These are phyloP conservation scores for Aspergillus puulaauensis DNA, from an alignment of 2,329 filamentous ascomycete species.

Conservation along the genomic window DNA sequence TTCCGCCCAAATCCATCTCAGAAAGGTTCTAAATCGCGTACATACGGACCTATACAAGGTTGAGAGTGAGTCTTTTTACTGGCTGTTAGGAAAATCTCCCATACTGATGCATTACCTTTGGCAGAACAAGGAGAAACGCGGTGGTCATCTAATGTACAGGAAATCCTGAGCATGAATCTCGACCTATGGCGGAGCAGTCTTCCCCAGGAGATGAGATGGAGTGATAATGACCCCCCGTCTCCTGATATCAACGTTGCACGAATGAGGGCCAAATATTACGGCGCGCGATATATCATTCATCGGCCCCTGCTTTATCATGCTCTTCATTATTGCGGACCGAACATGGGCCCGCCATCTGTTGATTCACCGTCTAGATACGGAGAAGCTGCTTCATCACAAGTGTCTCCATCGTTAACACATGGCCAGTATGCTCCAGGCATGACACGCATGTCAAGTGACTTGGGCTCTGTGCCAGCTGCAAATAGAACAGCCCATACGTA, in stretches of 20 bases:
- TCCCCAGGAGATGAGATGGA: constrained; percentile 57
- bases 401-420: constrained; percentile 36
- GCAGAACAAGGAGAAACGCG: constrained; percentile 31
- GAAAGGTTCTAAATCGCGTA: constrained; percentile 56
- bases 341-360: constrained; percentile 34
- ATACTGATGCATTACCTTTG: background rate
- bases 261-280: constrained; percentile 91
- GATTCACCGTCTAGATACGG: constrained; percentile 34
- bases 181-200: constrained; percentile 55
- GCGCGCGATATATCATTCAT: constrained; percentile 84
- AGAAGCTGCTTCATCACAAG: constrained; percentile 27
- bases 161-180: constrained; percentile 49
- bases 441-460: constrained; percentile 33
- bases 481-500: constrained; percentile 11
- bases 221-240: constrained; percentile 69
- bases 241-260: constrained; percentile 77
- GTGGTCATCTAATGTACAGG: constrained; percentile 41
- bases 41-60: constrained; percentile 56
- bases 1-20: constrained; percentile 60
- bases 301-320: constrained; percentile 70
- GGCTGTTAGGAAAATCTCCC: background rate
- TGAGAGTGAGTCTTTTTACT: constrained; percentile 25
- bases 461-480: constrained; percentile 20
- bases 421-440: constrained; percentile 30
- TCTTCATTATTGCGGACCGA: constrained; percentile 50